Base-by-base conservation (phyloP, 306 rosid genomes). In the Pterocarpus macrocarpus region DNA sequence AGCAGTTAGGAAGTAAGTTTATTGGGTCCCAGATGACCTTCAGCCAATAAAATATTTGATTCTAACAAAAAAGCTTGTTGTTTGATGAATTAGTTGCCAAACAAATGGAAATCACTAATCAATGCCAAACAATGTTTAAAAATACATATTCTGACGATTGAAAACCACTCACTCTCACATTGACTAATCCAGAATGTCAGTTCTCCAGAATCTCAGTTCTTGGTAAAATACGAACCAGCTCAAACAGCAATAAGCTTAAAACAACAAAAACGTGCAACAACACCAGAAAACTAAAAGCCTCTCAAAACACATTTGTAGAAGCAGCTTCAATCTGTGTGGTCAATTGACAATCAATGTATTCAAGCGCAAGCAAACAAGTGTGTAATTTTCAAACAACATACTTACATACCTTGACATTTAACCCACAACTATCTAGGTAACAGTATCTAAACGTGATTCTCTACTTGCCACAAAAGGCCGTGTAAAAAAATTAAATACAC, bases 391-490 rank as follows among this genome's bases (percentile, higher is more conserved):
- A 69, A 55, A 47, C 64, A 22, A 22, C 28, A 22, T 39, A 69
- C 28, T 55, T 39, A 71, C 49, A 38, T 57, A 57, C 58, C 71
- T 63, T 39, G 56, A 69, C 35, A 74, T 45, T 69, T 41, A 59
- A 75, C 44, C 17, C 14, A 30, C 16, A 39, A 16, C 17, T 56
- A 17, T 45, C 70, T 59, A 10, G 49, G 76, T 65, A 16, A 12
- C 45, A 65, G 62, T 41, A 35, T 7, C 28, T 22, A 22, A 71
- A 73, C 73, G 58, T 72, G 62, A 80, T 61, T 44, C 76, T 66
- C 64, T 76, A 80, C 85, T 89, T 52, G 85, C 91, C 97, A 14
- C 87, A 85, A 88, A 91, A 52, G 82, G 86, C 34, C 87, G 39
- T 32, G 35, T 16, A 59, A 44, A 14, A 53, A 33, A 16, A 53